phyloP scores from a whole-genome alignment of 2,329 filamentous ascomycete species.

The Thelonectria rubi region DNA sequence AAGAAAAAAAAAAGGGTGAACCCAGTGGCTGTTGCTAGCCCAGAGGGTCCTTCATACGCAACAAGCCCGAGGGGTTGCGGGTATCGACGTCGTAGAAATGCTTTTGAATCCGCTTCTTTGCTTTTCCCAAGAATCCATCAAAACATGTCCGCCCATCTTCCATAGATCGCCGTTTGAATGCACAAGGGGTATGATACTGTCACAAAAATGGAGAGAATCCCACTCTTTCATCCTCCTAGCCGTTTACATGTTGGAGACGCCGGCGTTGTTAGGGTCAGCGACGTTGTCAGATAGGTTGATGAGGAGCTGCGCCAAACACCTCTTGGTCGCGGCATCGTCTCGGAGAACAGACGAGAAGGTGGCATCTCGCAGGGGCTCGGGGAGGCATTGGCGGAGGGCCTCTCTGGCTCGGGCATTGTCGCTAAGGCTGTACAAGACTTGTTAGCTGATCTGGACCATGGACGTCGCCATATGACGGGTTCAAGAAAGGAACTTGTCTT shows the following conservation, averaged over 20 bases:
- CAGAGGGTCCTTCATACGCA: slow-evolving; percentile 25
- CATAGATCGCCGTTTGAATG: slow-evolving; percentile 43
- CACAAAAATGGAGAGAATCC: slow-evolving; percentile 36
- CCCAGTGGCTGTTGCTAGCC: slow-evolving; percentile 27
- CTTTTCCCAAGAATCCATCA: slow-evolving; percentile 45
- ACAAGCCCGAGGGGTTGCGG: slow-evolving; percentile 41
- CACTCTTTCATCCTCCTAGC: slow-evolving; percentile 25
- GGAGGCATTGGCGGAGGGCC: slow-evolving; percentile 92
- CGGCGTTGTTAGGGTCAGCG: slow-evolving; percentile 57
- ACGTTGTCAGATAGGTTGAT: slow-evolving; percentile 96
- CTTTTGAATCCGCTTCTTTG: slow-evolving; percentile 44
- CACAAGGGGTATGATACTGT: slow-evolving; percentile 39
- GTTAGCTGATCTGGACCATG: slow-evolving; percentile 24
- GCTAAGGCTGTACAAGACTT: slow-evolving; percentile 70
- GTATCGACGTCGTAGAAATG: slow-evolving; percentile 47
- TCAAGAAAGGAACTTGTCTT: slow-evolving; percentile 45
- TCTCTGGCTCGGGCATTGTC: slow-evolving; percentile 97
- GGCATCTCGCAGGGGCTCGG: slow-evolving; percentile 96
- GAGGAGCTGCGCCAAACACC: slow-evolving; percentile 94
- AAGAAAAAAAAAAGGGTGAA: slow-evolving; percentile 22
- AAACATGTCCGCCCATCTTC: slow-evolving; percentile 39
- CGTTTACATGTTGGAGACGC: slow-evolving; percentile 48
- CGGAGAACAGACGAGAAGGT: slow-evolving; percentile 96
- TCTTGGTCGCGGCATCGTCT: slow-evolving; percentile 96
- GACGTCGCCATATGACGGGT: neutral